These are phyloP conservation scores for Zymoseptoria crescenta DNA, from an alignment of 2,329 filamentous ascomycete species.

Conservation along the genomic window DNA sequence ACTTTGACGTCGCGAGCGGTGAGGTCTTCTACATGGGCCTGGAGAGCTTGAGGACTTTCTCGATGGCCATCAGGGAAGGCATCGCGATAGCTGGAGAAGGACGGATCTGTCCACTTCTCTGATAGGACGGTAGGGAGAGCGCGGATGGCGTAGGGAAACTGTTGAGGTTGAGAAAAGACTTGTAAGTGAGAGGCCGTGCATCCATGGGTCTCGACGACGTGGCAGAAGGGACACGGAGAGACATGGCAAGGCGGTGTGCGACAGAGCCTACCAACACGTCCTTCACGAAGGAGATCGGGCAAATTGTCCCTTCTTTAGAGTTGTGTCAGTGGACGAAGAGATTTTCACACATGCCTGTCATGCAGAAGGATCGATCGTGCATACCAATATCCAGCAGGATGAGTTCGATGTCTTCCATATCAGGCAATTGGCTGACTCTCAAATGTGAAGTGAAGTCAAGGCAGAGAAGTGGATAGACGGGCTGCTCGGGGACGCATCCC, in stretches of 20 bases:
- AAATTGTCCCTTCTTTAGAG: conserved; percentile 66
- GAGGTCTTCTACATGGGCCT: conserved; percentile 62
- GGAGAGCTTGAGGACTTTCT: conserved; percentile 51
- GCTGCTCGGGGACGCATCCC: neutral
- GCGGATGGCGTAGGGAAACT: conserved; percentile 72
- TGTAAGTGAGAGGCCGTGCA: neutral
- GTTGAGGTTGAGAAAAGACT: conserved; percentile 7
- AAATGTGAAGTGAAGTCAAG: conserved; percentile 2
- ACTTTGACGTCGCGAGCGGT: conserved; percentile 66
- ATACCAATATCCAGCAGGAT: conserved; percentile 34
- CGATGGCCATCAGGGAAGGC: conserved; percentile 62
- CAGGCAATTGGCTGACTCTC: conserved; percentile 1
- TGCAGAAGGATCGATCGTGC: neutral
- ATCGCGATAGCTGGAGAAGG: conserved; percentile 59
- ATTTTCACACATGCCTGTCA: neutral
- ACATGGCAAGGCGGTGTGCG: conserved; percentile 10
- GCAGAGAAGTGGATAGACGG: neutral
- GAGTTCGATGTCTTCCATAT: conserved; percentile 25
- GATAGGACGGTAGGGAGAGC: conserved; percentile 57
- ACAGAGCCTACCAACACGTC: conserved; percentile 62
- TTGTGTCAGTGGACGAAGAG: conserved; percentile 5
- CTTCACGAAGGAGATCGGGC: conserved; percentile 77
- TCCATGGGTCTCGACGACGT: neutral
- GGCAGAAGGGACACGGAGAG: neutral
- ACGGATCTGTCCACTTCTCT: conserved; percentile 57